Conservation (phyloP, 371 early-diverging fungal genomes). For the Lichtheimia hyalospora region DNA sequence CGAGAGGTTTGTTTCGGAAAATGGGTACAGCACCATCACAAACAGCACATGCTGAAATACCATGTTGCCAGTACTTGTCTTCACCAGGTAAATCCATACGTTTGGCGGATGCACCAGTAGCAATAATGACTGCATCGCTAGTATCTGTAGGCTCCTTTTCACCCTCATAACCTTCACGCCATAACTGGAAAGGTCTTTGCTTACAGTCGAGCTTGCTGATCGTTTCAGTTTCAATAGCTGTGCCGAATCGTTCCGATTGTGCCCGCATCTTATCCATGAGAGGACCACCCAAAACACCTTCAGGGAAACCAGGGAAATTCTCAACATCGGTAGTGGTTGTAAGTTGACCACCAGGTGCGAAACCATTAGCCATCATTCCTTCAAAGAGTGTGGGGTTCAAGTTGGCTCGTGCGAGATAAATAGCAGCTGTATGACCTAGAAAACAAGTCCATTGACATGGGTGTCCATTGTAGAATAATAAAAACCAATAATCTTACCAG, state of each 20-base stretch:
- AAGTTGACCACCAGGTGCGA: constrained; percentile 88
- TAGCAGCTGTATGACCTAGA: constrained; percentile 89
- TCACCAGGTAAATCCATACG: constrained; percentile 76
- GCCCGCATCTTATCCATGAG: constrained; percentile 82
- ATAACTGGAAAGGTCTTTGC: constrained; percentile 86
- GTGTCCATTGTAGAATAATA: background rate
- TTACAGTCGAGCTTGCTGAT: constrained; percentile 82
- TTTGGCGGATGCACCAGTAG: constrained; percentile 99
- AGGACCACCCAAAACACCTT: constrained; percentile 79
- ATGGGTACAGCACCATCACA: constrained; percentile 99
- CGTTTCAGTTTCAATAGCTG: constrained; percentile 88
- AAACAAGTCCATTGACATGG: too few relatives aligned
- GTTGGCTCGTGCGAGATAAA: constrained; percentile 94
- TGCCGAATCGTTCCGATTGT: constrained; percentile 83
- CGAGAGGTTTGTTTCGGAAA: constrained; percentile 91
- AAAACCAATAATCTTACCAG: constrained; percentile 55
- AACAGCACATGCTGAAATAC: constrained; percentile 99
- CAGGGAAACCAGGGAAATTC: constrained; percentile 89
- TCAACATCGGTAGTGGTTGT: constrained; percentile 93
- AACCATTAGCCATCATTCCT: constrained; percentile 94
- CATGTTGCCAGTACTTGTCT: constrained; percentile 61
- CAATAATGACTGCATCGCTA: constrained; percentile 91
- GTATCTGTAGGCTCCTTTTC: constrained; percentile 68
- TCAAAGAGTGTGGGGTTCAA: constrained; percentile 93
- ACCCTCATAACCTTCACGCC: constrained; percentile 82